Base-by-base conservation (phyloP, 768 basidiomycete genomes). In the Leccinum ochraceum region DNA sequence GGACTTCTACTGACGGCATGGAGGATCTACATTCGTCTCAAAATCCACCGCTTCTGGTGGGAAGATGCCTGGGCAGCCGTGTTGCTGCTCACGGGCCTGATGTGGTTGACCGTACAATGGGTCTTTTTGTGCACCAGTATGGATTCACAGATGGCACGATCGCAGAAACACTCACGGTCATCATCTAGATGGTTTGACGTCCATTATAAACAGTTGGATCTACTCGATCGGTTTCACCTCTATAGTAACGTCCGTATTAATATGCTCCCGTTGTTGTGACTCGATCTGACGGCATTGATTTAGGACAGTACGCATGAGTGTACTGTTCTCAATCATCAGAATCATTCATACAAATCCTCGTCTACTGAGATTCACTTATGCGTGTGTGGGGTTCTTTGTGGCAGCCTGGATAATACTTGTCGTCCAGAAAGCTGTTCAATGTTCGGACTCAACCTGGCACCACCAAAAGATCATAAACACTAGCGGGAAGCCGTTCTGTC, bases 241-340 rank as follows among this genome's bases (percentile, higher is more conserved):
- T 36, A 60, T 66, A 52, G 16, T 58, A 20, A 49, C 24, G 62
- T 67, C 44, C 24, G 57, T 59, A 17, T 39, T 46, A 16, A 26
- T 30, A 32, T 17, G 4, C 4, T 34, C 48, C 5, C 14, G 5
- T 20, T 44, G n/a, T n/a, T 10, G 20, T 17, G 11, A 39, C 11
- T 17, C 6, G 6, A 16, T 4, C 60, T 60, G 14, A 62, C 10
- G 4, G 8, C 13, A 16, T 20, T 24, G 20, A 42, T 42, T 7
- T 48, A 68, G 67, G 66, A 9, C 57, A 22, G 62, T 58, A 4
- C 66, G 61, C 46, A 60, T 63, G 62, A 68, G 67, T 52, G 39
- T 68, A 22, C 46, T 68, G 20, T 62, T 66, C 36, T 68, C 67
- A 20, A 65, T 68, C 24, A 61, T 58, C 58, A 62, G 67, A 20